Base-by-base conservation (phyloP, 169 alveolate genomes). In the Plasmodium vivax region DNA sequence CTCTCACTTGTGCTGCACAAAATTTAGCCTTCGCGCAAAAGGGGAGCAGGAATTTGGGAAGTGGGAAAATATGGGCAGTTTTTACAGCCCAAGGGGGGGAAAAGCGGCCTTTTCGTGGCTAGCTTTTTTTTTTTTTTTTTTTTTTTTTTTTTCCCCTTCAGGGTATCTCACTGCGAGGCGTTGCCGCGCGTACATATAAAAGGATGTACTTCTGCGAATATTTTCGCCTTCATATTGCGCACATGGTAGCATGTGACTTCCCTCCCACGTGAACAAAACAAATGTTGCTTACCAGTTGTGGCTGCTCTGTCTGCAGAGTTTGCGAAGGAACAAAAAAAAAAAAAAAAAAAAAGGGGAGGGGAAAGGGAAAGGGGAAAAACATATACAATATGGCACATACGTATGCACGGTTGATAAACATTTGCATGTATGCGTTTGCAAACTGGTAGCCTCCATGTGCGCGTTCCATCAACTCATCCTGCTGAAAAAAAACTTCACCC, bases 401-500 rank as follows among this genome's bases (percentile, higher is more conserved):
- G 62, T 14, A 51, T 51, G 62, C 12, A 8, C 27, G 27, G 62
- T 51, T 51, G 12, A 51, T 51, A 51, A 14, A 16, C 62, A 3
- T 51, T 14, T 51, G 23, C 19, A 51, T 51, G 23, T 43, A 43
- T 51, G 16, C 62, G n/a, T 47, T 47, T 47, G 58, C 58, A 12
- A 47, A 47, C 0, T 9, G 9, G 58, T 47, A 47, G n/a, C 58
- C 5, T 47, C 58, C 9, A 47, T 7, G n/a, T 7, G 9, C 9
- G 16, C 58, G 32, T 38, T n/a, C 16, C 36, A 80, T 85, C 54
- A 77, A 85, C 27, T 41, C 58, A 51, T 27, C 54, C 83, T 79
- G 45, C 43, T 45, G 71, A 90, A 90, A 80, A 90, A 90, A 80
- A 81, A 38, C 73, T 80, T 90, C 38, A 92, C 23, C 77, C 77